Conservation (phyloP, 192 early-diverging fungal genomes). For the Coemansia sp. region DNA sequence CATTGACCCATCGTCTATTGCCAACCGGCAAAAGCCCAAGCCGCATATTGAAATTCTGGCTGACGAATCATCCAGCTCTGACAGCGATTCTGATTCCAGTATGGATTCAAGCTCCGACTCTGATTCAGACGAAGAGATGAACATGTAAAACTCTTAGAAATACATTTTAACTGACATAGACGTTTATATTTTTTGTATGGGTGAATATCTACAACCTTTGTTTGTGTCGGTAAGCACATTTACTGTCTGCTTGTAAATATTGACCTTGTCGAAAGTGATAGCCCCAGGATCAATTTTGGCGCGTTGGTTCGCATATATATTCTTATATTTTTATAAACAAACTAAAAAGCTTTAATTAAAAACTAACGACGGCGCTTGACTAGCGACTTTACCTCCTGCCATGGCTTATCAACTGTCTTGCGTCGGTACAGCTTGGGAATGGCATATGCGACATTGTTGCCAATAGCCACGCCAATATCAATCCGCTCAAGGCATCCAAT, state of each 20-base stretch:
- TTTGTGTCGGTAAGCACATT: too few species aligned
- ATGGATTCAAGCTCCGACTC: background rate
- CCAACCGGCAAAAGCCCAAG: conserved; percentile 15
- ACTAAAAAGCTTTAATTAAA: background rate
- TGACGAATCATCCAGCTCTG: background rate
- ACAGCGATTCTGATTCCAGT: conserved; percentile 11
- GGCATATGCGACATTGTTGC: conserved; percentile 24
- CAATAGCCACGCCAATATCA: conserved; percentile 43
- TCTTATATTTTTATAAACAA: background rate
- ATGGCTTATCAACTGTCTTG: conserved; percentile 16
- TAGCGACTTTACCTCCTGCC: conserved; percentile 12
- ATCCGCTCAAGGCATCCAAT: conserved; percentile 35
- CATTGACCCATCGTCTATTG: conserved; percentile 21
- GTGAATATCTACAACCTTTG: too few species aligned
- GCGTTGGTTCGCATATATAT: too few species aligned
- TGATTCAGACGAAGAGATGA: conserved; percentile 8
- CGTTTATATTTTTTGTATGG: too few species aligned
- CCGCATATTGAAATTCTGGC: conserved; percentile 20
- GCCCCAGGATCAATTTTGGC: too few species aligned
- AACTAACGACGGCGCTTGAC: background rate
- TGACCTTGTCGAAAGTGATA: too few species aligned
- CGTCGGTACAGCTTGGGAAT: conserved; percentile 16
- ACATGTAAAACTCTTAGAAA: conserved; percentile 2
- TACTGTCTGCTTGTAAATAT: too few species aligned
- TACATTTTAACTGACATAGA: conserved; percentile 1